Conservation (phyloP, 1,284 basidiomycete genomes). For the Ustilago hordei region DNA sequence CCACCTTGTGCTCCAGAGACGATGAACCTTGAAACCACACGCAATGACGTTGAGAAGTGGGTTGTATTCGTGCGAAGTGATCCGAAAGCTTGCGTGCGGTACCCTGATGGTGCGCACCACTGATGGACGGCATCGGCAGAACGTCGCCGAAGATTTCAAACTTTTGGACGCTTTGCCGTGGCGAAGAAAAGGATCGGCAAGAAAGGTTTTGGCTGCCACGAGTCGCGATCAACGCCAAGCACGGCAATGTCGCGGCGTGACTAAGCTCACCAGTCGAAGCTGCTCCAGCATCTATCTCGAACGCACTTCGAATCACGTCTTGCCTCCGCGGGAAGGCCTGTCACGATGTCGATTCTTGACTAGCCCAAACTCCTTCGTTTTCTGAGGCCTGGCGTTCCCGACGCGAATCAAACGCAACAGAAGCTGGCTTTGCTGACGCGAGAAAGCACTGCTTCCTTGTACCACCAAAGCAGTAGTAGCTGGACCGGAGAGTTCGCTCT, state of each 20-base stretch:
- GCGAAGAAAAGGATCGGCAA: background rate
- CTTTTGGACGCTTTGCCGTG: background rate
- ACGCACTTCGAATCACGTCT: too few relatives aligned
- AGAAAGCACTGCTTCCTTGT: background rate
- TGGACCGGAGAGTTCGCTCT: background rate
- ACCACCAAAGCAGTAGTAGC: background rate
- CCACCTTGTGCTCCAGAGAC: background rate
- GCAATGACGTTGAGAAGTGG: background rate
- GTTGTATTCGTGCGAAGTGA: conserved; percentile 3
- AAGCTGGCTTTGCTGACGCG: background rate
- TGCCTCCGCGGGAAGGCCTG: background rate
- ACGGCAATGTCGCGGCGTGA: conserved; percentile 10
- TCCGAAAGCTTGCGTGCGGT: background rate
- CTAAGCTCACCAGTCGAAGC: background rate
- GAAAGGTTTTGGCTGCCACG: conserved; percentile 3
- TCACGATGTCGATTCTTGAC: background rate
- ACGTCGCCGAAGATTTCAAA: conserved; percentile 4
- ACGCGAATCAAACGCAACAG: background rate
- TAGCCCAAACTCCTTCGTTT: background rate
- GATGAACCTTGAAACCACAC: conserved; percentile 12
- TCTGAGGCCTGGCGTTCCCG: background rate
- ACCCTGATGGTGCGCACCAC: background rate
- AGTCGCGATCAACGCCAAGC: conserved; percentile 5
- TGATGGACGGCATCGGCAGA: conserved; percentile 8
- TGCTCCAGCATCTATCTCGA: background rate